Base-by-base conservation (phyloP, 2,329 filamentous ascomycete species). In the Colletotrichum tabaci region DNA sequence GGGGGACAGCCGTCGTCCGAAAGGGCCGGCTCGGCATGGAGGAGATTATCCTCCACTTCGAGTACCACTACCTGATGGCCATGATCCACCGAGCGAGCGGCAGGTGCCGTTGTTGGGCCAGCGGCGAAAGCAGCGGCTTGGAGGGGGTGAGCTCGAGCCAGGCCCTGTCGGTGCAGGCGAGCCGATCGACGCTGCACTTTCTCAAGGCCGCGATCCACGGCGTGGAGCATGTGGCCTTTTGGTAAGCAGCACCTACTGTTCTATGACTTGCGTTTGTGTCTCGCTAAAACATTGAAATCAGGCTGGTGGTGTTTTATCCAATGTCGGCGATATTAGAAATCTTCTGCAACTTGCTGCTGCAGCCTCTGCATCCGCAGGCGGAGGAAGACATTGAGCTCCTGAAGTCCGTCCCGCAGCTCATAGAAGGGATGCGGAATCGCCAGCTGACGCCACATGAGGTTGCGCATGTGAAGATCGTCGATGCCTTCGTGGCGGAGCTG, bases 221-320 rank as follows among this genome's bases (percentile, higher is more conserved):
- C 0, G 76, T 89, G 1, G 80, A 82, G 0, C 80, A 83, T 1
- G 84, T 87, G 53, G 82, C 84, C 13, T 89, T 89, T 73, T 88
- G 86, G 86, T 87, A 78, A 74, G 82, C 75, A 12, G 13, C 21
- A 26, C 1, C 7, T 12, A 21, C 26, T 8, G 35, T 1, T 9
- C 15, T 16, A 3, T 18, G 4, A 4, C 3, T 26, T 26, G 26
- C 3, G 26, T 26, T 3, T 26, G 13, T 16, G 23, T 8, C 15
- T 65, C 66, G 15, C 4, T 64, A 2, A 71, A 65, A 2, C 6
- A 10, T 30, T 30, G 30, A 7, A 16, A 10, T 15, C 15, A 89
- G 88, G 87, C 78, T 84, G n/a, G 77, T 89, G 4, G 80, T 88
- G 2, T 90, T 88, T 74, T 90, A 90, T 66, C 88, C 88, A 1